These are phyloP conservation scores for Cryptosporidium viatorum DNA, from an alignment of 169 alveolate genomes.

Conservation along the genomic window DNA sequence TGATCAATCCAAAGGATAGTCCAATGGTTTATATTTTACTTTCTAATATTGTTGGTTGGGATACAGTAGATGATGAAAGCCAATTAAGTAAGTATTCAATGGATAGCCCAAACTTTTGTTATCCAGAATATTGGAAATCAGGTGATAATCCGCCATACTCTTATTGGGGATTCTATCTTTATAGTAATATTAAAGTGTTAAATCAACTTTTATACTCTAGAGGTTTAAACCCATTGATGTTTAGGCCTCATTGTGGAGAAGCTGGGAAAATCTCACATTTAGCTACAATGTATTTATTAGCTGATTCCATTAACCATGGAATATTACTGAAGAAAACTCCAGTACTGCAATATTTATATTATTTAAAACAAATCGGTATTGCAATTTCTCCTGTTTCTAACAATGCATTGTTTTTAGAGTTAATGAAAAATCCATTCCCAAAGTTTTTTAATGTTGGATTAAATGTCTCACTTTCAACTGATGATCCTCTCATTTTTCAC, in stretches of 20 bases:
- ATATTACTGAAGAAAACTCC: conserved; percentile 86
- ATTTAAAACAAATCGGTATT: conserved; percentile 91
- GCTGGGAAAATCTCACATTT: conserved; percentile 90
- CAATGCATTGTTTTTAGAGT: conserved; percentile 85
- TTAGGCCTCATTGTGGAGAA: conserved; percentile 95
- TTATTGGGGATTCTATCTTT: conserved; percentile 91
- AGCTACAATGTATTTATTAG: conserved; percentile 87
- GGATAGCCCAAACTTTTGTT: conserved; percentile 80
- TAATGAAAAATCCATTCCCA: conserved; percentile 89
- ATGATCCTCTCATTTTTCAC: conserved; percentile 94
- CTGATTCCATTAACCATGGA: conserved; percentile 92
- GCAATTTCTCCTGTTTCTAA: conserved; percentile 94
- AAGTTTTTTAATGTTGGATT: conserved; percentile 90
- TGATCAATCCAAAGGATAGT: conserved; percentile 71
- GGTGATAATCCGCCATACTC: conserved; percentile 91
- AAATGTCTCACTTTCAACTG: conserved; percentile 92
- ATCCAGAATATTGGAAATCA: conserved; percentile 85
- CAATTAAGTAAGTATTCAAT: conserved; percentile 75
- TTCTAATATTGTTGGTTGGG: conserved; percentile 85
- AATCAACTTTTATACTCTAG: conserved; percentile 86
- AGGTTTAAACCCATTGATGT: conserved; percentile 85
- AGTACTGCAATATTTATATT: conserved; percentile 89
- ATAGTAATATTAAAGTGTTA: conserved; percentile 87
- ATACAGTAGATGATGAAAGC: conserved; percentile 89
- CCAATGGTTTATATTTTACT: conserved; percentile 34